Conservation (phyloP, 2,329 filamentous ascomycete genomes). For the Aspergillus jensenii region DNA sequence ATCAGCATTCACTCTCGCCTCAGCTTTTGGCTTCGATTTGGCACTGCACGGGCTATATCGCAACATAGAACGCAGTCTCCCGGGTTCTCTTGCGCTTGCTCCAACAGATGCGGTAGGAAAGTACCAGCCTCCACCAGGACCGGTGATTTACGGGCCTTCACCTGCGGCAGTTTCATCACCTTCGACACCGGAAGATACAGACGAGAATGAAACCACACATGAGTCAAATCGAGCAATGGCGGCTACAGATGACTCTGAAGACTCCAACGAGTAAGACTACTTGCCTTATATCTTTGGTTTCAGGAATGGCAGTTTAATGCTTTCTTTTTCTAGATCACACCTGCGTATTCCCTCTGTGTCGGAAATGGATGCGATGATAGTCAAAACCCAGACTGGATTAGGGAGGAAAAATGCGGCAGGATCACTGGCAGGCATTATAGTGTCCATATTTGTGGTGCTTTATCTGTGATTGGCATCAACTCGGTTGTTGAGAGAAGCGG, state of each 20-base stretch:
- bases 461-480: background rate
- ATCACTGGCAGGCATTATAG: background rate
- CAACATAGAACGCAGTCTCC: conserved; percentile 17
- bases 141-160: conserved; percentile 6
- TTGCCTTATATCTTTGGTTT: background rate
- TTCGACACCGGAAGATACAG: background rate
- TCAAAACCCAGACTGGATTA: background rate
- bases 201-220: background rate
- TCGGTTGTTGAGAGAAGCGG: background rate
- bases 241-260: background rate
- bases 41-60: conserved; percentile 4
- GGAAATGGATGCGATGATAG: background rate
- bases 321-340: background rate
- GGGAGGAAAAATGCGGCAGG: background rate
- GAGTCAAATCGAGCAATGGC: background rate
- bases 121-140: conserved; percentile 20
- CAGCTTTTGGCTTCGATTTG: conserved; percentile 12
- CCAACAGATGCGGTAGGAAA: conserved; percentile 21
- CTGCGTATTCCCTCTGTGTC: conserved; percentile 1
- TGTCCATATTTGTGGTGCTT: background rate
- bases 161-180: background rate
- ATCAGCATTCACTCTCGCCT: conserved; percentile 8
- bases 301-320: background rate
- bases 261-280: conserved; percentile 1
- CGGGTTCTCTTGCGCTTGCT: conserved; percentile 19